These are phyloP conservation scores for Phialemonium atrogriseum DNA, from an alignment of 2,329 filamentous ascomycete species.

Conservation along the genomic window DNA sequence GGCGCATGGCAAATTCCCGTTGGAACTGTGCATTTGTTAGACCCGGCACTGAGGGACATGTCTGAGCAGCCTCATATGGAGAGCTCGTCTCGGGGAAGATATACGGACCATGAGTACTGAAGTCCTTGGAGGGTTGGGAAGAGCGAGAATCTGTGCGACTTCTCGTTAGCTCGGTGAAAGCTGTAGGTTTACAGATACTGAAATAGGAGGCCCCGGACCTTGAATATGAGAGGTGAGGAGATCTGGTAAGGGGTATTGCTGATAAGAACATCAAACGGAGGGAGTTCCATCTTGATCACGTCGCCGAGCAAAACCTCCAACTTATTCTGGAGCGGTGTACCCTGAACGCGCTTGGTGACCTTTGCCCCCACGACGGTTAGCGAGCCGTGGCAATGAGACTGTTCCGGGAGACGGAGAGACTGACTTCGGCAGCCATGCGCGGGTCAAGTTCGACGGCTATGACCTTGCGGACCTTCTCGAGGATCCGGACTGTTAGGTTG, in stretches of 20 bases:
- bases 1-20: slow-evolving; percentile 82
- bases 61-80: no score
- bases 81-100: no score
- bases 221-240: slow-evolving; percentile 84
- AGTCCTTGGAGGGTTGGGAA: slow-evolving; percentile 71
- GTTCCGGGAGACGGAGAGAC: no score
- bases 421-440: slow-evolving; percentile 93
- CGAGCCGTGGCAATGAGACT: no score
- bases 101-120: slow-evolving; percentile 73
- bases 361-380: no score
- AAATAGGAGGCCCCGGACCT: no score
- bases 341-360: slow-evolving; percentile 86
- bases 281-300: slow-evolving; percentile 78
- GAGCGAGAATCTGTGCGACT: slow-evolving; percentile 71
- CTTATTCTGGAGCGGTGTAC: slow-evolving; percentile 73
- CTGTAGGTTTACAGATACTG: slow-evolving; percentile 65
- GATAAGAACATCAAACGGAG: slow-evolving; percentile 58
- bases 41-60: no score
- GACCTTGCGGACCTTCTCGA: slow-evolving; percentile 74
- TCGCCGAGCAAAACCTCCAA: slow-evolving; percentile 86
- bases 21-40: slow-evolving; percentile 99
- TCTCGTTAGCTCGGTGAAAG: no score
- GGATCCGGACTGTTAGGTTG: slow-evolving; percentile 80
- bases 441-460: slow-evolving; percentile 90
- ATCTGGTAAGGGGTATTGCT: slow-evolving; percentile 74